Evolutionary conservation across 108 stramenopile genomes (phyloP), one percentile per base, ranked within the genome.

Genomic region (Cylindrotheca closterium): DNA sequence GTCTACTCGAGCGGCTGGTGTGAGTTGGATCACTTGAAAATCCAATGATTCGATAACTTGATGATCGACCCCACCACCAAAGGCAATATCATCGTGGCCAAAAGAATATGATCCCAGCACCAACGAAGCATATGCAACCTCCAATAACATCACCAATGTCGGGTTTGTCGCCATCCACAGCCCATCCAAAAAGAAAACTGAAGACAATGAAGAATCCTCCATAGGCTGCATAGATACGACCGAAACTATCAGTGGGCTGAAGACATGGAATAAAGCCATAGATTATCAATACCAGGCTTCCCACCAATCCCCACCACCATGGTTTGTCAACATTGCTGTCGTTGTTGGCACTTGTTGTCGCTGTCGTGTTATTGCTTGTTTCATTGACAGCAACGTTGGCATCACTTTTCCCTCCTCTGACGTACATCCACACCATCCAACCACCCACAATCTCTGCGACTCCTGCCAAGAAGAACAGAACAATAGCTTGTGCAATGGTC

Each of bases 151-250:
- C 91, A 4, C 87, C 87, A 0, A 74, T 0, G 73, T 92, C 91
- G 0, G 91, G 91, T 49, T 74, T 72, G 21, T 71, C 63, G 3
- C 87, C 87, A 65, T 92, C 91, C 49, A 88, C 49, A 0, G 73
- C 74, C 91, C 91, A 92, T n/a, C 84, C 91, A 26, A 79, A 69
- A 21, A 88, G 61, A 60, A 87, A 92, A 29, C 81, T 83, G 29
- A 92, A 26, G 0, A 85, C 78, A 32, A 92, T 88, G 51, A 92
- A 92, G 60, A 87, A 85, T 33, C 91, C 91, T 12, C 91, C 91
- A 65, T 92, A 92, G 17, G 75, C 91, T 8, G 91, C 91, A 70
- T 91, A 92, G 18, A 92, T 85, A 34, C 91, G 59, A 15, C 81
- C 91, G 64, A 92, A 92, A n/a, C 63, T 79, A 70, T 83, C 79